phyloP scores from a whole-genome alignment of 108 stramenopile species.

The Seminavis robusta region DNA sequence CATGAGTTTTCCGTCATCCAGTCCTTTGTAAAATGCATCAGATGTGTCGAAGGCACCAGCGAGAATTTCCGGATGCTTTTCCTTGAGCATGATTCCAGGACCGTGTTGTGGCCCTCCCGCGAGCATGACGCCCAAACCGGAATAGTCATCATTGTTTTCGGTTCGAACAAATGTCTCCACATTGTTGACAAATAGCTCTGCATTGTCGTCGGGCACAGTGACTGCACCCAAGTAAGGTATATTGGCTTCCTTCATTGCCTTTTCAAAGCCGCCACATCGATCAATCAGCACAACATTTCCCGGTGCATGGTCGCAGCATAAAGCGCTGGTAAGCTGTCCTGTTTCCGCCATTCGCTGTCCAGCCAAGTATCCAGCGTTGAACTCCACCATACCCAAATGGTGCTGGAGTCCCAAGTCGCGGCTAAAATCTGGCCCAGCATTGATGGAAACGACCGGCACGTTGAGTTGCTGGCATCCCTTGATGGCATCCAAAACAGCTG shows the following conservation, averaged over 20 bases:
- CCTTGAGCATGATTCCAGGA: background rate
- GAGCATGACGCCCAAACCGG: constrained; percentile 1
- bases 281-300: background rate
- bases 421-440: constrained; percentile 1
- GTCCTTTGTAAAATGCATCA: background rate
- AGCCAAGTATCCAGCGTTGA: constrained; percentile 5
- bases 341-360: background rate
- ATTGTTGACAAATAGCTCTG: background rate
- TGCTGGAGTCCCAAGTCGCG: constrained; percentile 5
- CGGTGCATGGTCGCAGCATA: background rate
- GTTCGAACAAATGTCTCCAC: background rate
- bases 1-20: background rate
- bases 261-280: background rate
- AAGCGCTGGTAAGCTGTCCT: background rate
- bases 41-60: background rate
- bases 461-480: constrained; percentile 1
- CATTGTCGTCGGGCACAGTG: constrained; percentile 3
- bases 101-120: background rate
- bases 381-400: constrained; percentile 5
- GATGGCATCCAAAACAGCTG: constrained; percentile 6
- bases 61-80: background rate
- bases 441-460: constrained; percentile 16
- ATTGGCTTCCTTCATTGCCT: background rate
- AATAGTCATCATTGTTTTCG: background rate
- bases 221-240: background rate